phyloP scores from a whole-genome alignment of 306 rosid species.

The Ormosia emarginata region DNA sequence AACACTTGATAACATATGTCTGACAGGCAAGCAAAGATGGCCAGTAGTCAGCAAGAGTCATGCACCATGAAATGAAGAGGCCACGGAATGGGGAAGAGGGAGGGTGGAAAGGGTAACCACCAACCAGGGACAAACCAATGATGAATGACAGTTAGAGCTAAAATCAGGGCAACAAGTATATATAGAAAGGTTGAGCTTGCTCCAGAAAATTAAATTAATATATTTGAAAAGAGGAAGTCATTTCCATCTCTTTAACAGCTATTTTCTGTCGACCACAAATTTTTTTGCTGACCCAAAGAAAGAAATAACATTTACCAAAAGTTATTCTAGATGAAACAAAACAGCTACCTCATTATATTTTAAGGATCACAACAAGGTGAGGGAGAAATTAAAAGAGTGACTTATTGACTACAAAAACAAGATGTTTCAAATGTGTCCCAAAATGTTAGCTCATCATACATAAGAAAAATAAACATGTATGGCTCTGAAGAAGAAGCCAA shows the following conservation, averaged over 20 bases:
- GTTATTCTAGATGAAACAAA: background rate
- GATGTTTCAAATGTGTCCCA: background rate
- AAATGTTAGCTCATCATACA: background rate
- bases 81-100: background rate
- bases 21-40: constrained; percentile 3
- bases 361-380: background rate
- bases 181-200: background rate
- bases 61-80: background rate
- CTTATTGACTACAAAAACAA: background rate
- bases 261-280: background rate
- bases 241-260: background rate
- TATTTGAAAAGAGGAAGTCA: background rate
- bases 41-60: constrained; percentile 9
- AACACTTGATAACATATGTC: constrained; percentile 1
- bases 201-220: background rate
- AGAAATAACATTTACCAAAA: background rate
- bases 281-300: background rate
- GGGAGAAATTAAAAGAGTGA: background rate
- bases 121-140: background rate
- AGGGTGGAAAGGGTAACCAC: background rate
- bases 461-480: background rate
- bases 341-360: background rate
- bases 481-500: background rate
- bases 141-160: background rate
- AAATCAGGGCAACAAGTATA: background rate